These are phyloP conservation scores for Talinum fruticosum DNA, from an alignment of 148 eudicot genomes.

Conservation along the genomic window DNA sequence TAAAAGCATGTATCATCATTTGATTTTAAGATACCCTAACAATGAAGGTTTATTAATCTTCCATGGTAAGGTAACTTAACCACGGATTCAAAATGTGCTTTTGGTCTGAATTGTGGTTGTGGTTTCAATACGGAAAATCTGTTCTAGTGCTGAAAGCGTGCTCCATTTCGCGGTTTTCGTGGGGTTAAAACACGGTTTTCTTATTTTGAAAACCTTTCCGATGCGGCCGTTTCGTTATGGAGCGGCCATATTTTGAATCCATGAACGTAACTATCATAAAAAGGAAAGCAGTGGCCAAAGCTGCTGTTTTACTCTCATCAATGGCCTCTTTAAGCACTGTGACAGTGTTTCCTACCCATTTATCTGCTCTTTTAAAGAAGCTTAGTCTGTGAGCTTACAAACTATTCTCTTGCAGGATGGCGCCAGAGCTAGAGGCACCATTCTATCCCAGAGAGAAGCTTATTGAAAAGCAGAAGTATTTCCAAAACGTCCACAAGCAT, in stretches of 20 bases:
- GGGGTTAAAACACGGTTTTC: too few relatives aligned
- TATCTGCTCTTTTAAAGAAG: not conserved
- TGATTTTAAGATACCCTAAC: not conserved
- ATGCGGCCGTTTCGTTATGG: too few relatives aligned
- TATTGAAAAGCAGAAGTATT: constrained; percentile 63
- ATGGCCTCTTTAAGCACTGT: not conserved
- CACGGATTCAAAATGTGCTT: too few relatives aligned
- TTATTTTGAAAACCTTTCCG: too few relatives aligned
- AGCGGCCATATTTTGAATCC: too few relatives aligned
- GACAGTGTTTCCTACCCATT: not conserved
- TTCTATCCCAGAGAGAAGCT: constrained; percentile 86
- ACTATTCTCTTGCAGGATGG: constrained; percentile 52
- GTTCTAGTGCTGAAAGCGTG: too few relatives aligned
- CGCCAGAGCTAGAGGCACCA: constrained; percentile 47
- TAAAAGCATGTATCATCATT: not conserved
- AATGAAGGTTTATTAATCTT: not conserved
- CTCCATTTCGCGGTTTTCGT: too few relatives aligned
- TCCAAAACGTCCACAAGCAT: constrained; percentile 67
- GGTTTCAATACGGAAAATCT: too few relatives aligned
- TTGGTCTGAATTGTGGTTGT: too few relatives aligned
- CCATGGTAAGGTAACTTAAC: not conserved
- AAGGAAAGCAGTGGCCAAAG: not conserved
- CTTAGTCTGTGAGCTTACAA: not conserved
- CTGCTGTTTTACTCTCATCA: not conserved
- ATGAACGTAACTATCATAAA: not conserved